Evolutionary conservation across 352 stramenopile species (phyloP).

Genomic region (Phytophthora cactorum): DNA sequence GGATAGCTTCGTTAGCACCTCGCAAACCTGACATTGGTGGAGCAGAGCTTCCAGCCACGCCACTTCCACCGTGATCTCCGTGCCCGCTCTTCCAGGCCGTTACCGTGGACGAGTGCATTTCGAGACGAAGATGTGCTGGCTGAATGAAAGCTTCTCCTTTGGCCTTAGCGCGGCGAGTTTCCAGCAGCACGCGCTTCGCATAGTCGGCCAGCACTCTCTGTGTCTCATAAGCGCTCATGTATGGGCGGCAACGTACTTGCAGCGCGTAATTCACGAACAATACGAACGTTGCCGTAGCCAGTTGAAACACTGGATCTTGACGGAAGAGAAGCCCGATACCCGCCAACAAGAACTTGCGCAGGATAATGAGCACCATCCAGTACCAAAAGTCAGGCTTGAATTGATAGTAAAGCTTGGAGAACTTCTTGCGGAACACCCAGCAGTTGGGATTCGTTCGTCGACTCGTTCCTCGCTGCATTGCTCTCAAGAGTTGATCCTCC

Average conservation of each 20-base stretch:
- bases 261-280: conserved; percentile 80
- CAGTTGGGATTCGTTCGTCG: conserved; percentile 76
- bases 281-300: conserved; percentile 79
- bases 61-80: conserved; percentile 30
- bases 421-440: conserved; percentile 78
- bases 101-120: conserved; percentile 37
- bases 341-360: conserved; percentile 77
- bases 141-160: conserved; percentile 60
- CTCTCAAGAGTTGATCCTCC: conserved; percentile 70
- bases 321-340: conserved; percentile 75
- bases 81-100: conserved; percentile 45
- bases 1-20: conserved; percentile 36
- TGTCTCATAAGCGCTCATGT: conserved; percentile 76
- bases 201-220: conserved; percentile 69
- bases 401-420: conserved; percentile 86
- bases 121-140: conserved; percentile 57
- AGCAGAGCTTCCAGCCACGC: conserved; percentile 16
- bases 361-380: conserved; percentile 86
- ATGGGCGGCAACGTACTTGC: conserved; percentile 73
- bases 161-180: conserved; percentile 61
- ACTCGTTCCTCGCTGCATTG: conserved; percentile 60
- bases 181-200: conserved; percentile 47
- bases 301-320: conserved; percentile 73
- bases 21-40: conserved; percentile 10
- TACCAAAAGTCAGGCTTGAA: conserved; percentile 86